Conservation (phyloP, 805 yeast genomes). For the Sugiyamaella qingdaonensis region DNA sequence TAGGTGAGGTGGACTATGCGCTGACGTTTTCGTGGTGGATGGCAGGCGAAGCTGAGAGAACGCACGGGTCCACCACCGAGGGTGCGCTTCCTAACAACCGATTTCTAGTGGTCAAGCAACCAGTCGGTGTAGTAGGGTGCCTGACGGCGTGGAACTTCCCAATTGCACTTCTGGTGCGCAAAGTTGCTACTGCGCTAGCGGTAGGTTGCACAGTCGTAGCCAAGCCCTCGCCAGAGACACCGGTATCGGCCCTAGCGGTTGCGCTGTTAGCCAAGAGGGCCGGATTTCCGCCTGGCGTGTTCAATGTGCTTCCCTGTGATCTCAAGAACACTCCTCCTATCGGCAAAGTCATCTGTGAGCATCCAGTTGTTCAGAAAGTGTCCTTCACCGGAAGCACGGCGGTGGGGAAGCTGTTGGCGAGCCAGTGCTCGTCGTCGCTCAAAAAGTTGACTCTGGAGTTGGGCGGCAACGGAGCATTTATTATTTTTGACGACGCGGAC, state of each 20-base stretch:
- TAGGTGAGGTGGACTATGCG: slow-evolving; percentile 63
- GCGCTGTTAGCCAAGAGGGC: slow-evolving; percentile 59
- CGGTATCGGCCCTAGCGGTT: slow-evolving; percentile 64
- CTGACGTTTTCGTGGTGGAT: slow-evolving; percentile 88
- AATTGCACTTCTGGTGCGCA: slow-evolving; percentile 68
- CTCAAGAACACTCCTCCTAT: slow-evolving; percentile 32
- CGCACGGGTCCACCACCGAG: slow-evolving; percentile 9
- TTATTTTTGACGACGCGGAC: slow-evolving; percentile 71
- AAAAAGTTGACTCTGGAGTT: slow-evolving; percentile 71
- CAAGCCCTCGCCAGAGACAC: slow-evolving; percentile 76
- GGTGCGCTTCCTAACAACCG: slow-evolving; percentile 29
- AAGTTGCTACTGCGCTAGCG: slow-evolving; percentile 70
- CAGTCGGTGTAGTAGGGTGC: slow-evolving; percentile 76
- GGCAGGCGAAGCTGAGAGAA: slow-evolving; percentile 49
- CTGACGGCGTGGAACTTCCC: slow-evolving; percentile 86
- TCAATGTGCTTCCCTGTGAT: slow-evolving; percentile 53
- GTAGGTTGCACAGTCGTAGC: slow-evolving; percentile 75
- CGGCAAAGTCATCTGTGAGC: slow-evolving; percentile 56
- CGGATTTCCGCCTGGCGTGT: slow-evolving; percentile 66
- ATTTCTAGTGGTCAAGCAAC: slow-evolving; percentile 58
- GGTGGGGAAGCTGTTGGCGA: slow-evolving; percentile 64
- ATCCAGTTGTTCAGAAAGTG: slow-evolving; percentile 55
- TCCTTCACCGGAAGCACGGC: slow-evolving; percentile 78
- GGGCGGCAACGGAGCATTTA: slow-evolving; percentile 80
- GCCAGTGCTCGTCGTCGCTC: slow-evolving; percentile 53